These are phyloP conservation scores for Panicum hallii DNA, from an alignment of 202 grass and related monocot genomes.

Conservation along the genomic window DNA sequence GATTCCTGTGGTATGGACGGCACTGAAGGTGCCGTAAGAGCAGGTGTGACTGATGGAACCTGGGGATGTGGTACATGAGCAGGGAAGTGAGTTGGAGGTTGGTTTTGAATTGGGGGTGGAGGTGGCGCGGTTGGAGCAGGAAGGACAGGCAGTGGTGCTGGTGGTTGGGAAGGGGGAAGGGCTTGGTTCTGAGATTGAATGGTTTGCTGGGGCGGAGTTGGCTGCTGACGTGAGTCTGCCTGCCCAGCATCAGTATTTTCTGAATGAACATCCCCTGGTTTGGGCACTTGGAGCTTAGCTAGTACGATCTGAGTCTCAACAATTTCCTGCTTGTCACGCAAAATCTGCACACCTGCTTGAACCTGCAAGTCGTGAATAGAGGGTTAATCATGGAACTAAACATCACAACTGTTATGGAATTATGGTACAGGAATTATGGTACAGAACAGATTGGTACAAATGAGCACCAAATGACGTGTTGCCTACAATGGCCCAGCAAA, in stretches of 20 bases:
- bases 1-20: constrained; percentile 53
- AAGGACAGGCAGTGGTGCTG: constrained; percentile 38
- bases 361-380: constrained; percentile 57
- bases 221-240: constrained; percentile 45
- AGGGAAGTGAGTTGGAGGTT: constrained; percentile 53
- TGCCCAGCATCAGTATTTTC: constrained; percentile 54
- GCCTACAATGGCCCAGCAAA: background rate
- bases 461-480: background rate
- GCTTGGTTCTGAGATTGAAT: constrained; percentile 60
- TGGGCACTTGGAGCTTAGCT: constrained; percentile 66
- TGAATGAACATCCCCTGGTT: constrained; percentile 46
- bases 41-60: constrained; percentile 33
- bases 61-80: constrained; percentile 49
- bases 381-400: constrained; percentile 27
- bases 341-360: constrained; percentile 76
- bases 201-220: constrained; percentile 36
- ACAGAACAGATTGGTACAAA: background rate
- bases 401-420: background rate
- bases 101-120: constrained; percentile 49
- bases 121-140: constrained; percentile 63
- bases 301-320: constrained; percentile 73
- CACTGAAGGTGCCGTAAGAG: constrained; percentile 3
- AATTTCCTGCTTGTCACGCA: constrained; percentile 92
- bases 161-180: constrained; percentile 41
- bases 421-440: background rate